These are phyloP conservation scores for Stephania japonica DNA, from an alignment of 164 flowering plant species.

Conservation along the genomic window DNA sequence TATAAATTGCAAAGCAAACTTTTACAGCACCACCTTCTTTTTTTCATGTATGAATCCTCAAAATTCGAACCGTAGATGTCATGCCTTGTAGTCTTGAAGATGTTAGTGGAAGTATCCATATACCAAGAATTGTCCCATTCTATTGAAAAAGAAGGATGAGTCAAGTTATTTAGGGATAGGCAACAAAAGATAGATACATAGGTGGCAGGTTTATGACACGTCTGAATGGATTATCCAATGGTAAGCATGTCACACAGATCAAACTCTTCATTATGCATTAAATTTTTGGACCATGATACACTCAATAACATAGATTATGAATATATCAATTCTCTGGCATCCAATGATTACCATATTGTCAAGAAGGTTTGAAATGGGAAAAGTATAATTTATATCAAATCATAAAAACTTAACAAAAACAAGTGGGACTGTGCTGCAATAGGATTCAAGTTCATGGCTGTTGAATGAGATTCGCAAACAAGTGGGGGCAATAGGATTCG, in stretches of 20 bases:
- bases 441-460: no score
- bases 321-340: no score
- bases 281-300: no score
- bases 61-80: constrained; percentile 20
- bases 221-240: neutral
- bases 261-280: no score
- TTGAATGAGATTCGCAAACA: neutral
- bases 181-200: neutral
- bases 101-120: constrained; percentile 21
- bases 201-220: neutral
- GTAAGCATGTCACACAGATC: neutral
- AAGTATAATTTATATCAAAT: neutral
- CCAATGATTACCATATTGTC: no score
- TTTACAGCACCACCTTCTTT: constrained; percentile 28
- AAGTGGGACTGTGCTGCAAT: neutral
- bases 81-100: constrained; percentile 16
- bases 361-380: neutral
- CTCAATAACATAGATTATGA: no score
- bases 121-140: constrained; percentile 23
- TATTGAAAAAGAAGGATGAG: constrained; percentile 4
- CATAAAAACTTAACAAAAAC: neutral
- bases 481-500: neutral
- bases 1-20: neutral
- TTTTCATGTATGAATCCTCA: constrained; percentile 18
- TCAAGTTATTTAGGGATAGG: neutral